Conservation (phyloP, 768 basidiomycete species). For the Lactarius hengduanensis region DNA sequence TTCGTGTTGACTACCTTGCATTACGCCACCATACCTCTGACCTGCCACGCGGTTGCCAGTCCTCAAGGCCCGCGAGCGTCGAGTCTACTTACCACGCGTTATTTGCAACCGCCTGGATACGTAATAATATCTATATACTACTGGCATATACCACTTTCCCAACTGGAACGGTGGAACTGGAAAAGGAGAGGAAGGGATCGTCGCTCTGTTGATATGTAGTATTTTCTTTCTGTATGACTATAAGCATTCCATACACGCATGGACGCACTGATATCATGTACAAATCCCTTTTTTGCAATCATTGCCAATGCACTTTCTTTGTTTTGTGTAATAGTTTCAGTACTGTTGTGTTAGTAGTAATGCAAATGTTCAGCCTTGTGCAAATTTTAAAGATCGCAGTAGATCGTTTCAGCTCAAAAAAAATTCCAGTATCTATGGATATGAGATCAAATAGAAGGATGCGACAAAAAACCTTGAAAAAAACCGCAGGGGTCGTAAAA, state of each 20-base stretch:
- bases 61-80: not conserved
- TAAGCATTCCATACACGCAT: not conserved
- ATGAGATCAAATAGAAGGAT: too few species aligned
- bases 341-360: not conserved
- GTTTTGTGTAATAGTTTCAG: not conserved
- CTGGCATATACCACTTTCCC: constrained; percentile 1
- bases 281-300: not conserved
- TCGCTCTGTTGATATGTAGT: not conserved
- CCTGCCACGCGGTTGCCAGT: not conserved
- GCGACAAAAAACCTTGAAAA: too few species aligned
- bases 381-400: too few species aligned
- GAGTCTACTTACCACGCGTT: not conserved
- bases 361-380: too few species aligned
- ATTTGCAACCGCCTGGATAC: not conserved
- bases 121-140: constrained; percentile 1
- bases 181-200: not conserved
- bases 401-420: too few species aligned
- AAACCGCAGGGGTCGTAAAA: too few species aligned
- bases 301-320: not conserved
- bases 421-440: too few species aligned
- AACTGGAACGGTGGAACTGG: not conserved
- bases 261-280: not conserved
- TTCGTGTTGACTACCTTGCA: not conserved
- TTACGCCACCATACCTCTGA: not conserved
- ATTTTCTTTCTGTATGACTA: not conserved